Base-by-base conservation (phyloP, 2,329 filamentous ascomycete species). In the Cucurbitaria berberidis region DNA sequence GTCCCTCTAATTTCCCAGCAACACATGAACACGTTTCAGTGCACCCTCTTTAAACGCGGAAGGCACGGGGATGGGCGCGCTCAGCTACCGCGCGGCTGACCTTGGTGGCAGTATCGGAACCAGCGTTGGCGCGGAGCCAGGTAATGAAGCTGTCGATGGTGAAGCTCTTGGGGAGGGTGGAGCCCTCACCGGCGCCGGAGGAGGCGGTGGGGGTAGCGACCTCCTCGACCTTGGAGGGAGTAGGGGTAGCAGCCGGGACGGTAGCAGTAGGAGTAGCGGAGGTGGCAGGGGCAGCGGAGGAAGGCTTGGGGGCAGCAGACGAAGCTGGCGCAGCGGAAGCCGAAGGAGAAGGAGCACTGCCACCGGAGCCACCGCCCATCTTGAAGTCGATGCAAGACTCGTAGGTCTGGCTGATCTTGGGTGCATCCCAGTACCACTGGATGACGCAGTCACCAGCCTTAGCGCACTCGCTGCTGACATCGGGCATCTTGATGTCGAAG, bases 351-450 rank as follows among this genome's bases (percentile, higher is more conserved):
- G 44, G 39, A 45, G 44, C 46, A 10, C 62, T 63, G 41, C 62
- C 62, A 16, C 30, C 4, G 30, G 68, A 67, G 46, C 69, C 68
- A 56, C 69, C 74, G 43, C 69, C 68, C 51, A 80, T 71, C 36
- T 71, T 78, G 66, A 88, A 86, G 65, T 88, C 85, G 45, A 87
- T 76, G 72, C 85, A 88, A 44, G 80, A 80, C 76, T 86, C 82
- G 67, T 88, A 88, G 10, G 84, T 86, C 78, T 88, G 85, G 52
- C 82, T 64, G 55, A 84, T 80, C 48, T 74, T 76, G 13, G 73
- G 63, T 15, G 84, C 83, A 55, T 85, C 78, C 85, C 85, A 87
- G 72, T 78, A 86, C 84, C 84, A 86, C 72, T 87, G 85, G 40
- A 87, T 77, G 3, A 83, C 82, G 64, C 82, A 82, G 52, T 74